Evolutionary conservation across 1,139 yeast genomes (phyloP), one percentile per base, ranked within the genome.

Genomic region (Kodamaea alishanica): DNA sequence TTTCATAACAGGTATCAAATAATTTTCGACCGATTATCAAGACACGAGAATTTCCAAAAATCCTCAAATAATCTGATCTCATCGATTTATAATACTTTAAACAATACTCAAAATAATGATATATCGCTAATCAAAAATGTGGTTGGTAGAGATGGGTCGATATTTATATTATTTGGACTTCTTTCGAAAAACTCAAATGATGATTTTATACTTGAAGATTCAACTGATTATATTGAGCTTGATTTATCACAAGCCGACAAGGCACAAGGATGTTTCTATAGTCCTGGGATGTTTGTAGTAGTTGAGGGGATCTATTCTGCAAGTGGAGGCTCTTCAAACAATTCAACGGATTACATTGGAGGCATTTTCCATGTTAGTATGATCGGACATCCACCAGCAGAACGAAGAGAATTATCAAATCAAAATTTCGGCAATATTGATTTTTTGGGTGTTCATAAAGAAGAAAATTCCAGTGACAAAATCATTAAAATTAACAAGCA

Each of bases 381-480:
- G 9, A 70, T 90, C 38, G 86, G 86, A 1, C 96, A 88, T 44
- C 98, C 98, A 1, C 90, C 95, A 0, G 84, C 89, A 2, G 98
- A 92, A 56, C 70, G 77, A 48, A 68, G 97, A 43, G 81, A 75
- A 10, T 58, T 54, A 1, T 72, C 94, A 0, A 56, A 81, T 40
- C 90, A 82, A 30, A 81, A 82, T 1, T 82, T 79, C 46, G 97
- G 96, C 1, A 75, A 84, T 50, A 55, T 87, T 22, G 97, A 92
- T 57, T 82, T 88, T 49, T 66, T 85, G 54, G 92, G 95, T 1
- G 68, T 84, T n/a, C 65, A 67, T 34, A 66, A 67, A 43, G 70
- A 73, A 32, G 65, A 66, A 22, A 60, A 69, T 24, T 35, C 42
- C 5, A 52, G 49, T 9, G 55, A 56, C 9, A 60, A 59, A 33